These are phyloP conservation scores for Aspergillus nanangensis DNA, from an alignment of 495 filamentous ascomycete genomes.

Conservation along the genomic window DNA sequence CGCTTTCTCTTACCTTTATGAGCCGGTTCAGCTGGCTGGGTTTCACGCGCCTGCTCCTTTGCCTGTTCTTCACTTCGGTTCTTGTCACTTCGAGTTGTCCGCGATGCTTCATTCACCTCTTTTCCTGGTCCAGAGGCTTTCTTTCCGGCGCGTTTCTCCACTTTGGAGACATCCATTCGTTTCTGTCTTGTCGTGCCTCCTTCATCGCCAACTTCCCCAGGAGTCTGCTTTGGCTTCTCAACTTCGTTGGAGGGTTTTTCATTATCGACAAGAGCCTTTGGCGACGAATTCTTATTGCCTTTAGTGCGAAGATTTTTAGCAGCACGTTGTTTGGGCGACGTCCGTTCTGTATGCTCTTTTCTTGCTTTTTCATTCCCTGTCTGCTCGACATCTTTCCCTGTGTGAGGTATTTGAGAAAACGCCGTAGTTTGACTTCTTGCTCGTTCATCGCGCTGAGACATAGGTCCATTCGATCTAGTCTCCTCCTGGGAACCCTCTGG, in stretches of 20 bases:
- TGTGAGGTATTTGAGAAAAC: neutral
- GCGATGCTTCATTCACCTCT: no score
- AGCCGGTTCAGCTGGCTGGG: neutral
- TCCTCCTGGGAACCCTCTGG: no score
- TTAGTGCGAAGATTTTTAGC: neutral
- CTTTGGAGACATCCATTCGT: neutral
- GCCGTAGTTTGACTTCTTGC: neutral
- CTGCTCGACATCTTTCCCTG: neutral
- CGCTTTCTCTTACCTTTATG: neutral
- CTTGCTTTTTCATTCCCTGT: neutral
- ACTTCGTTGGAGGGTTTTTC: no score
- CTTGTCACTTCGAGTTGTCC: no score
- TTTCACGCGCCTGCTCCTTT: neutral
- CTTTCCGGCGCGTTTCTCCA: conserved; percentile 14
- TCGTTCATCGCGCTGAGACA: no score
- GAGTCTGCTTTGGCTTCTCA: no score
- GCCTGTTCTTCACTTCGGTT: no score
- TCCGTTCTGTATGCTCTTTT: neutral
- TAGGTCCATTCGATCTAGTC: no score
- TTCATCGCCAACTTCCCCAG: no score
- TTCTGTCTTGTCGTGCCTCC: neutral
- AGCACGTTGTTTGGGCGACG: neutral
- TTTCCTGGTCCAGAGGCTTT: neutral
- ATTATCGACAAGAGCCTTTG: neutral
- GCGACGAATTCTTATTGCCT: neutral